phyloP scores from a whole-genome alignment of 176 grass and related monocot genomes.

The Lolium rigidum region DNA sequence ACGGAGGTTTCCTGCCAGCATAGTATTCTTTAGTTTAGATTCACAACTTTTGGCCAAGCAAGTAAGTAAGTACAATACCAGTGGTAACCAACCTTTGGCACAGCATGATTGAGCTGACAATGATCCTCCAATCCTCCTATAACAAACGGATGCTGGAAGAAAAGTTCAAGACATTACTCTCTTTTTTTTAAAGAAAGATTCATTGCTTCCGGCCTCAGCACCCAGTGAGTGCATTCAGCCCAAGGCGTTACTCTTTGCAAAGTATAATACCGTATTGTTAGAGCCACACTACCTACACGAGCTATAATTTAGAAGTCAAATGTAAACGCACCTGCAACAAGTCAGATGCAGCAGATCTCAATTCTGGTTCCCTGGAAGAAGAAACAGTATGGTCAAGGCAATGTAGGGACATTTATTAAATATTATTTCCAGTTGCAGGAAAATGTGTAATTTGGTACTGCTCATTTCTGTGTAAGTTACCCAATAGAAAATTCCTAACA shows the following conservation, averaged over 20 bases:
- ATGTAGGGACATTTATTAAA: constrained; percentile 5
- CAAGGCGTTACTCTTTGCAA: constrained; percentile 33
- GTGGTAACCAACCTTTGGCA: constrained; percentile 49
- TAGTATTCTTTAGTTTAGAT: constrained; percentile 36
- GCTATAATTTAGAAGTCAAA: constrained; percentile 11
- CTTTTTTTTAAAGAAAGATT: not conserved
- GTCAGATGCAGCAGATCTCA: constrained; percentile 46
- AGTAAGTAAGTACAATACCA: not conserved
- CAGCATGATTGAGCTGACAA: constrained; percentile 51
- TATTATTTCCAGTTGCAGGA: constrained; percentile 6
- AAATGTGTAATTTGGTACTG: not conserved
- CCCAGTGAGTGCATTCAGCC: not conserved
- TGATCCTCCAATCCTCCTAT: constrained; percentile 64
- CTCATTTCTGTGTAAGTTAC: not conserved
- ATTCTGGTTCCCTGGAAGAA: constrained; percentile 51
- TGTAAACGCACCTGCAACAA: constrained; percentile 48
- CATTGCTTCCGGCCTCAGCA: not conserved
- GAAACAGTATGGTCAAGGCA: constrained; percentile 19
- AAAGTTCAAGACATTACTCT: constrained; percentile 33
- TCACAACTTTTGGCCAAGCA: not conserved
- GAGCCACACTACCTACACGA: not conserved
- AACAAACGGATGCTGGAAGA: constrained; percentile 89
- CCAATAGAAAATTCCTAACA: not conserved
- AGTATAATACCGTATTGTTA: not conserved
- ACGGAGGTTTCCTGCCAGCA: constrained; percentile 42